A percentile compares a stretch with the other conserved stretches of the same genome.
Conservation (phyloP, 345 rosid genomes). For the Pelargonium nanum region DNA sequence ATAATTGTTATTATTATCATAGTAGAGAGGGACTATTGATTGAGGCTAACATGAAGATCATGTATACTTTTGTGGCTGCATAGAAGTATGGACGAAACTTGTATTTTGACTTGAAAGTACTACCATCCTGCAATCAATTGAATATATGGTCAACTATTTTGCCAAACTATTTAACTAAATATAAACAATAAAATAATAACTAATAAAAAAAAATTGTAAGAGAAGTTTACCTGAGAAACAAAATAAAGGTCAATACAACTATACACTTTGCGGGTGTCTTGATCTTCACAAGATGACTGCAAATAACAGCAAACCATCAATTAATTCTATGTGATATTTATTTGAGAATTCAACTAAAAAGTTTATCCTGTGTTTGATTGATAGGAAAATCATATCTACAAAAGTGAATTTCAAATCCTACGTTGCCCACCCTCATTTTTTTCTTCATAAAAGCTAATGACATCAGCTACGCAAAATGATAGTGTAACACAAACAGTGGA, state of each 20-base stretch:
- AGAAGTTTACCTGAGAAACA: slow-evolving; percentile 62
- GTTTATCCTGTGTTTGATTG: too few relatives aligned
- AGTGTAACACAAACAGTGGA: too few relatives aligned
- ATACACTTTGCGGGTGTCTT: slow-evolving; percentile 44
- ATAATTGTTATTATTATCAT: slow-evolving; percentile 3
- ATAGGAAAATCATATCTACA: too few relatives aligned
- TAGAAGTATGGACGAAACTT: slow-evolving; percentile 89
- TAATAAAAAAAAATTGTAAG: not conserved
- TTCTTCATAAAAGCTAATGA: too few relatives aligned
- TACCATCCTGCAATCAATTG: slow-evolving; percentile 54
- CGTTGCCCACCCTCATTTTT: not conserved
- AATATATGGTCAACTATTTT: not conserved
- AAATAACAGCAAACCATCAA: slow-evolving; percentile 12
- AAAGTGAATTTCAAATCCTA: too few relatives aligned
- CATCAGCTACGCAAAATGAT: too few relatives aligned
- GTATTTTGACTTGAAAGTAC: slow-evolving; percentile 74
- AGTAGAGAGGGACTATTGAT: not conserved
- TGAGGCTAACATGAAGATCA: not conserved
- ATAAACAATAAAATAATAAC: not conserved
- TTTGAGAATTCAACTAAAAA: not conserved
- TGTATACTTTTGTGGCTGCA: slow-evolving; percentile 60
- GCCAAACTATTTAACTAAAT: not conserved
- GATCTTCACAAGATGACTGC: slow-evolving; percentile 82
- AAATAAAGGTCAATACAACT: slow-evolving; percentile 88
- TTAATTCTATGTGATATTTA: not conserved